Evolutionary conservation across 208 protist genomes (phyloP).

Genomic region (Leishmania guyanensis): DNA sequence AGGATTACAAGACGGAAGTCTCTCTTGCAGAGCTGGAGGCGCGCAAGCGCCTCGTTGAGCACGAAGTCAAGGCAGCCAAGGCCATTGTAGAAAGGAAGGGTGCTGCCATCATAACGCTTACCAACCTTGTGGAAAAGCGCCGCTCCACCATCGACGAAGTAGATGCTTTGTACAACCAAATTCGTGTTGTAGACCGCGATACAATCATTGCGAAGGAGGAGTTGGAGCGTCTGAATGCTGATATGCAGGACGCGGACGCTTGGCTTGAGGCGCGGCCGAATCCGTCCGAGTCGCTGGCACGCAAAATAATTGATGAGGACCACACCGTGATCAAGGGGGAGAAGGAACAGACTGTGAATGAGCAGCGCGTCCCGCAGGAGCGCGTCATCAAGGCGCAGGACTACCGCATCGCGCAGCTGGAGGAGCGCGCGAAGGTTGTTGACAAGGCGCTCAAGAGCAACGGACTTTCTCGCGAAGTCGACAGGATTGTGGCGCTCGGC

Average conservation of each 20-base stretch:
- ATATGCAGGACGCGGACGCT: slow-evolving; percentile 53
- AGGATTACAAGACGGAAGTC: slow-evolving; percentile 31
- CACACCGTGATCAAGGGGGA: slow-evolving; percentile 53
- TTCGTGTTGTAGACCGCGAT: slow-evolving; percentile 78
- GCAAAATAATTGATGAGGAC: slow-evolving; percentile 63
- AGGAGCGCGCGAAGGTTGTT: slow-evolving; percentile 64
- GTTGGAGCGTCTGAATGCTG: slow-evolving; percentile 47
- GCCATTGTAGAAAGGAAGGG: slow-evolving; percentile 70
- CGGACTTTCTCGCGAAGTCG: slow-evolving; percentile 57
- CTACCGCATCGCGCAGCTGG: slow-evolving; percentile 79
- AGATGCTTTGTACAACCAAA: slow-evolving; percentile 77
- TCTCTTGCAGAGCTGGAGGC: slow-evolving; percentile 54
- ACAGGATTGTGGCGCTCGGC: slow-evolving; percentile 51
- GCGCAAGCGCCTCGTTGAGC: slow-evolving; percentile 53
- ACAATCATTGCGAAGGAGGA: slow-evolving; percentile 49
- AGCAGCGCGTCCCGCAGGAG: slow-evolving; percentile 71
- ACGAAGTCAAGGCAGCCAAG: slow-evolving; percentile 61
- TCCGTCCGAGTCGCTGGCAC: slow-evolving; percentile 37
- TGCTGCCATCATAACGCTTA: slow-evolving; percentile 47
- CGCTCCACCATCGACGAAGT: slow-evolving; percentile 64
- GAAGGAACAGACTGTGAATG: slow-evolving; percentile 55
- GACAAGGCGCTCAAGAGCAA: slow-evolving; percentile 67
- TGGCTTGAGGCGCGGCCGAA: slow-evolving; percentile 51
- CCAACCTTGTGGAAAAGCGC: slow-evolving; percentile 50
- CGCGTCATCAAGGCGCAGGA: slow-evolving; percentile 90